phyloP scores from a whole-genome alignment of 2,329 filamentous ascomycete species.

The Paraconiothyrium brasiliense region DNA sequence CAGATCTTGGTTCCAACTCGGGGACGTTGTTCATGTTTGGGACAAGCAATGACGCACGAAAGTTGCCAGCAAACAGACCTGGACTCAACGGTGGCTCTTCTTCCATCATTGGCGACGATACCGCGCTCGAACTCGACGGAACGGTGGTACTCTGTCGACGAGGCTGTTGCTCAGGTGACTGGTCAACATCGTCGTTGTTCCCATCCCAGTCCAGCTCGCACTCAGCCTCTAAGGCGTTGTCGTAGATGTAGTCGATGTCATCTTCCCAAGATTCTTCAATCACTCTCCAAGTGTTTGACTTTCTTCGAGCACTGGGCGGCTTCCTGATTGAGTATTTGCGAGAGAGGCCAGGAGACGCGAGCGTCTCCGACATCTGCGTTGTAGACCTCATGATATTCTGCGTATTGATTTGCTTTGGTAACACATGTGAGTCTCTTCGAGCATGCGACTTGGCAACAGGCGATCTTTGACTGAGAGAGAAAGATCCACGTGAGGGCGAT shows the following conservation, averaged over 20 bases:
- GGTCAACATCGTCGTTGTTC: conserved; percentile 48
- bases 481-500: conserved; percentile 39
- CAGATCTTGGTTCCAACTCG: conserved; percentile 47
- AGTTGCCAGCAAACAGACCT: conserved; percentile 29
- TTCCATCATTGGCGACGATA: conserved; percentile 12
- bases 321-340: conserved; percentile 34
- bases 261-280: conserved; percentile 66
- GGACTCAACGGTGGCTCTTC: conserved; percentile 20
- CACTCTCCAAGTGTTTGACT: conserved; percentile 46
- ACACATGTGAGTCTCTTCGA: conserved; percentile 32
- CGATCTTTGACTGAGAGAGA: conserved; percentile 40
- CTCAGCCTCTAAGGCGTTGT: conserved; percentile 68
- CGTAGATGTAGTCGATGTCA: conserved; percentile 70
- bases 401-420: conserved; percentile 30
- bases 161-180: conserved; percentile 24
- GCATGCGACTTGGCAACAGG: conserved; percentile 28
- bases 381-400: conserved; percentile 41
- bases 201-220: conserved; percentile 69
- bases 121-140: conserved; percentile 17
- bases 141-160: conserved; percentile 17
- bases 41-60: conserved; percentile 40
- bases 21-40: conserved; percentile 41
- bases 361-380: conserved; percentile 56
- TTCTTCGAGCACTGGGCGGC: conserved; percentile 33
- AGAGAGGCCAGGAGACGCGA: conserved; percentile 53